Base-by-base conservation (phyloP, 2,329 filamentous ascomycete species). In the Aschersonia sp. region DNA sequence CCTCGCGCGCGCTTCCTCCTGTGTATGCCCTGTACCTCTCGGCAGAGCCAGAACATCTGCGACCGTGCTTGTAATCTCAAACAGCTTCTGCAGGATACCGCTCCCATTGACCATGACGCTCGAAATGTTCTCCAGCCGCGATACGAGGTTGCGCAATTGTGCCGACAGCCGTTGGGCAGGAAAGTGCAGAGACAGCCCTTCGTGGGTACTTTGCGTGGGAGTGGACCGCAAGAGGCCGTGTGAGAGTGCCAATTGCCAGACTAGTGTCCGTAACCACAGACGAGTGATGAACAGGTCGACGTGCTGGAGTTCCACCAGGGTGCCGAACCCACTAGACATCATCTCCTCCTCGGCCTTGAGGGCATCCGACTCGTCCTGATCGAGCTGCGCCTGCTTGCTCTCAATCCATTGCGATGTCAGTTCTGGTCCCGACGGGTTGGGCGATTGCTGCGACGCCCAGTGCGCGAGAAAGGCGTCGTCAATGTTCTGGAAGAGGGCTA, bases 31-130 rank as follows among this genome's bases (percentile, higher is more conserved):
- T 0, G 67, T 66, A 0, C 65, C 66, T 6, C 67, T 64, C 0
- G 72, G 70, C 11, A 77, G 61, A 43, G 73, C 71, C 29, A 78
- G 65, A 2, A 79, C 75, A 52, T 79, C 75, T 7, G 74, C 73
- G 43, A 79, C 73, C 2, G 74, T 77, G 55, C 74, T 76, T 0
- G 74, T 73, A 50, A 79, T 75, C 54, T 79, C 76, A 48, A 79
- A 76, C 5, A 79, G 62, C 55, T 79, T 79, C 50, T 76, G 70
- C 46, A 77, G 62, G 47, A 79, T 74, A 29, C 72, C 72, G 39
- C 66, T 72, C 6, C 76, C 75, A 52, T 79, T 74, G 5, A 74
- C 70, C 31, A 69, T 69, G 49, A 79, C 70, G 47, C 69, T 70
- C 39, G 62, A 58, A 14, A 63, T 58, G 48, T 58, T 66, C 5